Percentiles rank a stretch among this genome's conserved stretches.
These are phyloP conservation scores for Zalaria obscura DNA, from an alignment of 2,329 filamentous ascomycete genomes.

Conservation along the genomic window DNA sequence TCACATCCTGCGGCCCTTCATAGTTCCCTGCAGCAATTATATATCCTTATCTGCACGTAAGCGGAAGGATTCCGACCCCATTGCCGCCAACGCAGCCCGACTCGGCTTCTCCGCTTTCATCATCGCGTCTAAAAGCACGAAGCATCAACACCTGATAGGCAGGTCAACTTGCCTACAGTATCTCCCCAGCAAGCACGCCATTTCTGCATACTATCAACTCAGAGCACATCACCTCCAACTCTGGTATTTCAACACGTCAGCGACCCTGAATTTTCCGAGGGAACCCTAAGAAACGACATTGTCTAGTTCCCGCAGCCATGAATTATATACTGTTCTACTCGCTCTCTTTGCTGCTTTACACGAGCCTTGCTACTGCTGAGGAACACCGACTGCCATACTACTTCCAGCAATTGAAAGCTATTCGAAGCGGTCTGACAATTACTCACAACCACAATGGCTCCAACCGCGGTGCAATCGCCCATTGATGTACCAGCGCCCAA, in stretches of 20 bases:
- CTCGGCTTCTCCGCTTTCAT: background rate
- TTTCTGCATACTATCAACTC: background rate
- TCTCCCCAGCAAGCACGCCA: background rate
- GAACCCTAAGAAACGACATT: background rate
- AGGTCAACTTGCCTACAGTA: background rate
- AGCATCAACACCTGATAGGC: background rate
- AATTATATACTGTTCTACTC: conserved; percentile 10
- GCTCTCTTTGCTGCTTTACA: conserved; percentile 9
- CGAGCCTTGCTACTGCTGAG: conserved; percentile 7
- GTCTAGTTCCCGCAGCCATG: conserved; percentile 2
- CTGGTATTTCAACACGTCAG: background rate
- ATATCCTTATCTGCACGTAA: no score
- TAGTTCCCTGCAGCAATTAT: no score
- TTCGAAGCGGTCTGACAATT: conserved; percentile 6
- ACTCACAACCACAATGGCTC: conserved; percentile 6
- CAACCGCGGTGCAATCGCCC: conserved; percentile 7
- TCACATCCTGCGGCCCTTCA: no score
- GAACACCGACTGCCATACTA: conserved; percentile 6
- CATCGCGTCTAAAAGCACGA: background rate
- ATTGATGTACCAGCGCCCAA: conserved; percentile 6
- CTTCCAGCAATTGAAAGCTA: conserved; percentile 6
- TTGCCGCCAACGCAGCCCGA: background rate
- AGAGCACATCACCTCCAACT: background rate
- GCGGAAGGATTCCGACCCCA: background rate
- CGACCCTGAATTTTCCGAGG: background rate